Evolutionary conservation across 306 rosid species (phyloP).

Genomic region (Rosa persica): DNA sequence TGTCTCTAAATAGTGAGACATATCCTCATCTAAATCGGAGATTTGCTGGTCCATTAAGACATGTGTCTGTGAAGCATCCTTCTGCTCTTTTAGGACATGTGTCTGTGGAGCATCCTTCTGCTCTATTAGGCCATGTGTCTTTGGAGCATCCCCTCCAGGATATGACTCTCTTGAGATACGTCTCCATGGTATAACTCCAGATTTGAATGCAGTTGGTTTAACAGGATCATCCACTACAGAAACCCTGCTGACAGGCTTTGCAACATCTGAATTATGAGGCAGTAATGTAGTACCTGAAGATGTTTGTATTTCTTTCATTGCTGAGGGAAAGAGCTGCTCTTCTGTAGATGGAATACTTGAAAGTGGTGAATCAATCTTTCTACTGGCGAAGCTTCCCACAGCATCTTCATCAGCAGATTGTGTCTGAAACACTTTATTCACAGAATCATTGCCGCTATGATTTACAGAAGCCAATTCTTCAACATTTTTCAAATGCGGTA

Average conservation of each 20-base stretch:
- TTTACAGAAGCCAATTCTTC: constrained; percentile 38
- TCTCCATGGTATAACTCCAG: constrained; percentile 37
- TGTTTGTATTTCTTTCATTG: constrained; percentile 36
- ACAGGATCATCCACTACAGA: constrained; percentile 27
- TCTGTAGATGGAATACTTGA: constrained; percentile 21
- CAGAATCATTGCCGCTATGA: constrained; percentile 30
- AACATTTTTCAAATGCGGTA: constrained; percentile 33
- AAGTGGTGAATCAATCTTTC: constrained; percentile 30
- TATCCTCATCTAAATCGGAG: constrained; percentile 28
- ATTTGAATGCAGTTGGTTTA: constrained; percentile 32
- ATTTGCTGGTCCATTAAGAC: constrained; percentile 32
- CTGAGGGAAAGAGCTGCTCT: constrained; percentile 36
- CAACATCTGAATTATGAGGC: constrained; percentile 31
- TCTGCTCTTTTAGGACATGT: constrained; percentile 21
- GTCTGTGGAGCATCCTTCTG: constrained; percentile 1
- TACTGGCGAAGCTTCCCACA: constrained; percentile 28
- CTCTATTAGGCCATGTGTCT: constrained; percentile 20
- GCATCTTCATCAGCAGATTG: constrained; percentile 38
- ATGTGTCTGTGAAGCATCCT: constrained; percentile 9
- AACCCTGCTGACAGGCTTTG: constrained; percentile 12
- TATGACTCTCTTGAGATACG: constrained; percentile 19
- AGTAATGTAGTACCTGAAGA: constrained; percentile 23
- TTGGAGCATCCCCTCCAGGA: constrained; percentile 24
- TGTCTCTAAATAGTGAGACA: constrained; percentile 22
- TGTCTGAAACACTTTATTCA: constrained; percentile 30